Base-by-base conservation (phyloP, 148 eudicot species). In the Cornus florida region DNA sequence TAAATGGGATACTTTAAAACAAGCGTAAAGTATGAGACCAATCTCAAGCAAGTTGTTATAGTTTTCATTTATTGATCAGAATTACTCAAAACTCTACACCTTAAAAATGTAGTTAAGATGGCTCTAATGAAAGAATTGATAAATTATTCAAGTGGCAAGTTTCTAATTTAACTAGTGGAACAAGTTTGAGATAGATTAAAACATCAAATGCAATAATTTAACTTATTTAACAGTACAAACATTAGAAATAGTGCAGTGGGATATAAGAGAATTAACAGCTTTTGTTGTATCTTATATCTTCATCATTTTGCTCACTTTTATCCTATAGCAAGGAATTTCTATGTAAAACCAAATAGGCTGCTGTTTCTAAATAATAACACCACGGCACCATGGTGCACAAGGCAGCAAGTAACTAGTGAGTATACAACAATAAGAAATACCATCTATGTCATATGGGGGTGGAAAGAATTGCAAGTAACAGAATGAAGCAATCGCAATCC, bases 381-480 rank as follows among this genome's bases (percentile, higher is more conserved):
- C 19, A 65, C 69, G 39, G 70, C 70, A 66, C 70, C 69, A 48
- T 48, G 67, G 56, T 38, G 9, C 59, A 60, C 50, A 81, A 50
- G 46, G 46, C 71, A 20, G 19, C 17, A 66, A 28, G 33, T 73
- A 74, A 41, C 32, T 48, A 11, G 11, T 31, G 32, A 82, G 12
- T 73, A 24, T 14, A 32, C 71, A 67, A 67, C 1, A 77, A 23
- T 48, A 69, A 77, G 64, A 71, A 76, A 67, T 90, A 95, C 98
- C 98, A 76, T 95, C 92, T 22, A 56, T 77, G 77, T 90, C 85
- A 84, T 95, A 90, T 22, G 98, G 98, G 39, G 97, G 91, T 57
- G 98, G 98, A 83, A 93, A 95, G 90, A 95, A 95, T 74, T 95
- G 98, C 90, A 95, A 83, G 89, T 95, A 95, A 83, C 98, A 95